Evolutionary conservation across 257 asterid genomes (phyloP).

Genomic region (Solanum okadae): DNA sequence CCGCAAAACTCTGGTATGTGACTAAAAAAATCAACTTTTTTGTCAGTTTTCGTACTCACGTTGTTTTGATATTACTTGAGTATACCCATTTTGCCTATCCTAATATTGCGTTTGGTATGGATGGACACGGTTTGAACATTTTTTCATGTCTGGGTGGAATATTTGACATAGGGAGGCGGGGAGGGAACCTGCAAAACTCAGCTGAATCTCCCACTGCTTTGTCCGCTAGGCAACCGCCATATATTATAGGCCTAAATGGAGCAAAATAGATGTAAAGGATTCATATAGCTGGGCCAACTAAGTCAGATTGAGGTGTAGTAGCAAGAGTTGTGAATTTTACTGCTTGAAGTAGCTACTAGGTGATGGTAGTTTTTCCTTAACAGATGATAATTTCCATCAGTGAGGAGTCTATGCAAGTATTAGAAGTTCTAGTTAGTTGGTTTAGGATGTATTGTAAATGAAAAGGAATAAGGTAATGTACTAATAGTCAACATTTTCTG

Average conservation of each 20-base stretch:
- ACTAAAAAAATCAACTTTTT: neutral
- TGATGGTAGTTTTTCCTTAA: neutral
- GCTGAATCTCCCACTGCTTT: neutral
- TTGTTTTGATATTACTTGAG: neutral
- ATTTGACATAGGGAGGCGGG: neutral
- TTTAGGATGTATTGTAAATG: neutral
- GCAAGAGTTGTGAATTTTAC: neutral
- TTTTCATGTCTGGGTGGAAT: neutral
- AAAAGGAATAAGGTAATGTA: neutral
- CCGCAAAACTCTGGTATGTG: constrained; percentile 51
- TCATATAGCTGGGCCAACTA: neutral
- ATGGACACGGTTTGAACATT: neutral
- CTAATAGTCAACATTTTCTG: neutral
- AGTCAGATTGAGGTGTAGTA: neutral
- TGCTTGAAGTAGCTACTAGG: neutral
- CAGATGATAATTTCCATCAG: neutral
- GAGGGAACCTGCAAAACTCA: neutral
- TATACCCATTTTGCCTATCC: neutral
- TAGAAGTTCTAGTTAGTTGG: neutral
- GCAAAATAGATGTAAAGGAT: neutral
- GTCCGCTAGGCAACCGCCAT: neutral
- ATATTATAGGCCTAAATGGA: neutral
- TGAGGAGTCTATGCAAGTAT: neutral
- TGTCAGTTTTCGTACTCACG: neutral
- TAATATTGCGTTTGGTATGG: neutral